Percentiles rank a stretch among this genome's conserved stretches.
Evolutionary conservation across 2,329 filamentous ascomycete species (phyloP).

Genomic region (Aureobasidium sp.): DNA sequence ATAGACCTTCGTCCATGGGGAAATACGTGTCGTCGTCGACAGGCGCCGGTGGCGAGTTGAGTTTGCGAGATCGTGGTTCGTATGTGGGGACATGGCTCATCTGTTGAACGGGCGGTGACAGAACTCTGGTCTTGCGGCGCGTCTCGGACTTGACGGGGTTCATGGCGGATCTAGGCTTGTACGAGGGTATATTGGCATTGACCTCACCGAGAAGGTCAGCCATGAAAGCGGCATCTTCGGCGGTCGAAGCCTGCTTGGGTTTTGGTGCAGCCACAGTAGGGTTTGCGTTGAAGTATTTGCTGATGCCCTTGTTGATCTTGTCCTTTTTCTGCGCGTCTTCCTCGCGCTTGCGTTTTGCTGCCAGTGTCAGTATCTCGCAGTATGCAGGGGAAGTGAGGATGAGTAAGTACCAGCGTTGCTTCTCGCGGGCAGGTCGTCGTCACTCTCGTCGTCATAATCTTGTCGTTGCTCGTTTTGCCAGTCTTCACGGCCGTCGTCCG

Average conservation of each 20-base stretch:
- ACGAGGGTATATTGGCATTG: constrained; percentile 63
- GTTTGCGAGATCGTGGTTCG: constrained; percentile 18
- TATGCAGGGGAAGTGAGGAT: not conserved
- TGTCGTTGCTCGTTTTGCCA: constrained; percentile 67
- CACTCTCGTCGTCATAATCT: constrained; percentile 67
- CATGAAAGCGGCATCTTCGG: constrained; percentile 86
- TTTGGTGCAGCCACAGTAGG: constrained; percentile 58
- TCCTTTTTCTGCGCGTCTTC: constrained; percentile 80
- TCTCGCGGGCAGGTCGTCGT: constrained; percentile 55
- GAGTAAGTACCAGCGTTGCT: constrained; percentile 48
- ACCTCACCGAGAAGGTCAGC: constrained; percentile 79
- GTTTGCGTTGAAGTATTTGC: constrained; percentile 75
- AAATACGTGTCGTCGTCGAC: constrained; percentile 20
- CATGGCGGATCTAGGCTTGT: constrained; percentile 44
- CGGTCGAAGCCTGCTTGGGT: constrained; percentile 72
- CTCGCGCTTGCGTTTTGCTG: constrained; percentile 80
- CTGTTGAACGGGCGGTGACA: constrained; percentile 65
- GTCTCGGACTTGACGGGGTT: constrained; percentile 66
- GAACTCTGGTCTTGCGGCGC: constrained; percentile 68
- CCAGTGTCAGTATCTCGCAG: constrained; percentile 16
- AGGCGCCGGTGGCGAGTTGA: not conserved
- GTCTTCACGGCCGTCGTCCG: constrained; percentile 91
- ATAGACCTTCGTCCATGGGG: constrained; percentile 38
- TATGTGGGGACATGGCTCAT: constrained; percentile 31
- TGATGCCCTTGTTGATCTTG: constrained; percentile 84